These are phyloP conservation scores for Phaseolus lunatus DNA, from an alignment of 306 rosid species.

Conservation along the genomic window DNA sequence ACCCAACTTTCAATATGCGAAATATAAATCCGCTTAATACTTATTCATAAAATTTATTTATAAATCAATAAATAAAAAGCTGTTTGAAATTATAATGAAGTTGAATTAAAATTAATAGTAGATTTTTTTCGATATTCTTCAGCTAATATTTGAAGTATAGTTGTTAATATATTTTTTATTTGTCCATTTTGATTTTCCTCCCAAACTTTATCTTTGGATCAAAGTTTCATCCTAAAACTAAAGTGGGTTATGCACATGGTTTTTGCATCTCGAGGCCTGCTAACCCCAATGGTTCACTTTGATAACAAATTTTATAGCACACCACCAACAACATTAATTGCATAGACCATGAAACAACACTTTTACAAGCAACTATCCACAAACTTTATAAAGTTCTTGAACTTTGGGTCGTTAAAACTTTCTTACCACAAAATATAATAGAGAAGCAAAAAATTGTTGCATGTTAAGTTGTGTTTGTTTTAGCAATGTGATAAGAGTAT, in stretches of 20 bases:
- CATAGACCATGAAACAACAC: background rate
- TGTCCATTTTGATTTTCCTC: background rate
- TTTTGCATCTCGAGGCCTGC: constrained; percentile 32
- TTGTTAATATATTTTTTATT: background rate
- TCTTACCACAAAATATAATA: background rate
- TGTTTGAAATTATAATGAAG: background rate
- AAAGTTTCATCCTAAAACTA: background rate
- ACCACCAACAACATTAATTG: no score
- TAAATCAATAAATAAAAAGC: background rate
- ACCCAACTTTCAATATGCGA: no score
- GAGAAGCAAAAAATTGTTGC: background rate
- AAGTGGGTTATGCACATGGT: constrained; percentile 10
- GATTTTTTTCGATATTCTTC: background rate
- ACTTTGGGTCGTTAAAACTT: background rate
- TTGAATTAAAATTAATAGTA: background rate
- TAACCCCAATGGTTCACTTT: constrained; percentile 10
- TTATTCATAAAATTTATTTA: no score
- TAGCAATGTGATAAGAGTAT: background rate
- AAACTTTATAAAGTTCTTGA: background rate
- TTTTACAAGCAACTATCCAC: background rate
- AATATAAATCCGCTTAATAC: no score
- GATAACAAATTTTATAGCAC: background rate
- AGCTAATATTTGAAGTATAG: background rate
- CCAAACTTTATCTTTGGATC: background rate
- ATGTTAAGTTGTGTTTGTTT: background rate